Evolutionary conservation across 257 asterid species (phyloP), one percentile per base, ranked within the genome.

Genomic region (Petunia secreta): DNA sequence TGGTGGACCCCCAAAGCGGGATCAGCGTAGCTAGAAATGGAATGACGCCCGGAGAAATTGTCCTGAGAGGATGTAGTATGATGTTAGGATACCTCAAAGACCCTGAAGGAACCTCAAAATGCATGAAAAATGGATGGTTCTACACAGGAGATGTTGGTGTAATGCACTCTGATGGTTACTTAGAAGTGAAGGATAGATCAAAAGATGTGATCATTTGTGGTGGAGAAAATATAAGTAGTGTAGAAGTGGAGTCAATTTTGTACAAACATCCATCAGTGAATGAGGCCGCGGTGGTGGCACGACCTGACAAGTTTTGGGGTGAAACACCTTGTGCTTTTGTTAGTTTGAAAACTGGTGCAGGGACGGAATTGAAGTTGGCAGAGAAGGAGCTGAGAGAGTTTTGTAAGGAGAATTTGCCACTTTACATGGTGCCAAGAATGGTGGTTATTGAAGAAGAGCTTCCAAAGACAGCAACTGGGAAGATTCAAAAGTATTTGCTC

Each of bases 281-380:
- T 4, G 90, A 87, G 87, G 92, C 81, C 44, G 92, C 92, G 41
- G 92, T 87, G 81, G 92, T 89, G 89, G 89, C 89, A 5, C 83
- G 82, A 1, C 90, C 90, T 2, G 85, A 84, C 75, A 16, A n/a
- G 58, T 83, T 53, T 25, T 89, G 90, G 92, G 90, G 90, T 36
- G 92, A 89, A 85, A 87, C 88, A 14, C 87, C 88, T 65, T 89
- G 92, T 15, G 92, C 92, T 1, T 89, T 25, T 25, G 25, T 25
- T 25, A 25, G 25, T 25, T 25, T 25, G 25, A 25, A 25, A 25
- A 25, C 25, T 25, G 25, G 25, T 25, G 25, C 25, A 25, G 25
- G 25, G 25, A 25, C 25, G 25, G 25, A 25, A 25, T 25, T 25
- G 25, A 25, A 25, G 25, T 25, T 25, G 25, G 25, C 25, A 25